Base-by-base conservation (phyloP, 495 filamentous ascomycete species). In the Penicillium herquei region DNA sequence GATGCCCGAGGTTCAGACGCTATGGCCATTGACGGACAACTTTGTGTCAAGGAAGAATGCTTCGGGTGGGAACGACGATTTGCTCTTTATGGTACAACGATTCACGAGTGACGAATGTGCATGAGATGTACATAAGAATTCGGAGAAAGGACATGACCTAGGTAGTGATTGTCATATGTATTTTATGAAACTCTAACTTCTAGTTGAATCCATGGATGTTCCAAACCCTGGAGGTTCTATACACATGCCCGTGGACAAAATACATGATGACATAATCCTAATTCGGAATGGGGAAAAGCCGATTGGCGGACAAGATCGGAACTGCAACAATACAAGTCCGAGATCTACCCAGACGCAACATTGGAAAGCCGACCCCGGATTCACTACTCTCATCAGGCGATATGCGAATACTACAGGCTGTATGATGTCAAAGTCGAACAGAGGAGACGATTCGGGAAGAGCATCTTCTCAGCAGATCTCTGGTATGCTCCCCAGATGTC, bases 1-100 rank as follows among this genome's bases (percentile, higher is more conserved):
- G 72, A 76, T 65, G 49, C 35, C n/a, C 39, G 43, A 13, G 61
- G 64, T 18, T 31, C 57, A 8, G 34, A 66, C 45, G 61, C 46
- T n/a, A 64, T 66, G 65, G 47, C 52, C 13, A 34, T 61, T 12
- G 64, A 68, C 48, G 52, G 46, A 16, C 50, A 58, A 30, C 49
- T 50, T n/a, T 75, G 74, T 57, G 66, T 30, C 26, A 43, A 69
- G 11, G 50, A 60, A 0, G 64, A 61, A 35, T 77, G 76, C 47
- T 67, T 76, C 34, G 76, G 74, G 7, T 81, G 79, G 79, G 76
- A 82, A 59, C 75, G 75, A 55, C 68, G 72, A 35, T 82, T 80
- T 55, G 72, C 65, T 31, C 61, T 84, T 54, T 82, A 77, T 56
- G 71, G 69, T 30, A 81, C 78, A 6, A 68, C 67, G 17, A 81